phyloP scores from a whole-genome alignment of 2,329 filamentous ascomycete species.

The Dothiorella sarmentorum region DNA sequence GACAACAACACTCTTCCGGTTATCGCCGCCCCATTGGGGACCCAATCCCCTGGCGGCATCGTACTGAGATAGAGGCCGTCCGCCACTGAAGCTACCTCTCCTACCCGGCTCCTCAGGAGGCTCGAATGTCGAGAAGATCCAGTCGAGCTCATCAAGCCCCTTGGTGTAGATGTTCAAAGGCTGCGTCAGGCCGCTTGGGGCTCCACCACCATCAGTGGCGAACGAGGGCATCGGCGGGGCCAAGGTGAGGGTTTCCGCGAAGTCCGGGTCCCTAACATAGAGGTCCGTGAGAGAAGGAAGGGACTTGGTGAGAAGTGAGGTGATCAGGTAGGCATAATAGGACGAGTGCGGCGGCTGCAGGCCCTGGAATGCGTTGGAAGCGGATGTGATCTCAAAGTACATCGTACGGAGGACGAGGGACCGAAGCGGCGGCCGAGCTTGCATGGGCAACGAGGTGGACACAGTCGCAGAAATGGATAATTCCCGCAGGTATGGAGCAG shows the following conservation, averaged over 20 bases:
- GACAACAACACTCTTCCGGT: conserved; percentile 60
- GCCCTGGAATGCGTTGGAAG: conserved; percentile 56
- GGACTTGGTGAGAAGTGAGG: conserved; percentile 72
- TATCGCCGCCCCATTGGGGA: conserved; percentile 58
- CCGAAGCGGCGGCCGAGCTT: conserved; percentile 59
- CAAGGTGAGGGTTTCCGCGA: conserved; percentile 75
- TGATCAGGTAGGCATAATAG: conserved; percentile 83
- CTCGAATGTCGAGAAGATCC: conserved; percentile 62
- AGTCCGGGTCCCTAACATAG: conserved; percentile 81
- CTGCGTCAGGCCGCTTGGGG: conserved; percentile 35
- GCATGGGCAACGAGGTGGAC: conserved; percentile 54
- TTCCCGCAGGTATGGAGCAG: conserved; percentile 56
- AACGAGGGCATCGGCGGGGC: conserved; percentile 61
- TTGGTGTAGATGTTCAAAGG: conserved; percentile 63
- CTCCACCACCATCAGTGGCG: conserved; percentile 34
- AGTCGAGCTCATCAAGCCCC: conserved; percentile 64
- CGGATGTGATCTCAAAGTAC: conserved; percentile 76
- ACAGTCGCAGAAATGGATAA: conserved; percentile 58
- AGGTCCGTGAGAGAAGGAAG: conserved; percentile 72
- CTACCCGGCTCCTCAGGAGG: conserved; percentile 45
- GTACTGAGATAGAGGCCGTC: conserved; percentile 45
- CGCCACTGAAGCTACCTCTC: conserved; percentile 38
- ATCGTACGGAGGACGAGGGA: conserved; percentile 69
- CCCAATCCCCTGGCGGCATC: conserved; percentile 47
- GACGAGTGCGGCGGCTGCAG: conserved; percentile 51